These are phyloP conservation scores for Halophytophthora polymorphica DNA, from an alignment of 352 stramenopile species.

Conservation along the genomic window DNA sequence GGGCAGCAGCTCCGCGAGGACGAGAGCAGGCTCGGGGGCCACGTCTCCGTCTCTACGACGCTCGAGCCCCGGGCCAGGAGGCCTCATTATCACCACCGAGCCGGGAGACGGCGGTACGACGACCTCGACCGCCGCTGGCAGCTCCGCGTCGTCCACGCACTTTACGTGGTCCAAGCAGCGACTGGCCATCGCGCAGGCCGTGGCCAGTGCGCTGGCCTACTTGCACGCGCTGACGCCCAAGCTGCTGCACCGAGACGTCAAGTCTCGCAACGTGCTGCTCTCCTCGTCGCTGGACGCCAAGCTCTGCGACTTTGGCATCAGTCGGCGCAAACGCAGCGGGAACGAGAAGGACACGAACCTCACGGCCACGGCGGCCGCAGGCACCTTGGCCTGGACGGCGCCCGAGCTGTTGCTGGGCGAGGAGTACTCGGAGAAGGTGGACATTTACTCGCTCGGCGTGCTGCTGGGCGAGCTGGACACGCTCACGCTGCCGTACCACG, in stretches of 20 bases:
- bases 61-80: conserved; percentile 13
- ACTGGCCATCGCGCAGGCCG: conserved; percentile 46
- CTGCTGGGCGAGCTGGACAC: conserved; percentile 74
- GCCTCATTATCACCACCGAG: conserved; percentile 16
- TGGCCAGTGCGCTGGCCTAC: conserved; percentile 72
- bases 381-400: conserved; percentile 64
- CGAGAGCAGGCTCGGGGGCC: conserved; percentile 8
- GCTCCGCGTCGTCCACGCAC: conserved; percentile 16
- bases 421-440: conserved; percentile 67
- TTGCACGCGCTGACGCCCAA: conserved; percentile 74
- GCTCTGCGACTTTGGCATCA: conserved; percentile 55
- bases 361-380: conserved; percentile 45
- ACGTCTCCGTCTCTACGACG: conserved; percentile 11
- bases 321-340: conserved; percentile 46
- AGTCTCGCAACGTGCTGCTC: conserved; percentile 87
- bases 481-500: conserved; percentile 63
- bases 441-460: conserved; percentile 82
- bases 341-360: conserved; percentile 36
- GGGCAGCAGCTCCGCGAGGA: conserved; percentile 5
- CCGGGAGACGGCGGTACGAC: conserved; percentile 13
- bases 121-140: conserved; percentile 12
- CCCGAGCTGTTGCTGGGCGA: conserved; percentile 62
- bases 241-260: conserved; percentile 85
- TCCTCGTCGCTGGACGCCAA: conserved; percentile 47
- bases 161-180: conserved; percentile 58